Evolutionary conservation across 805 yeast genomes (phyloP), one percentile per base, ranked within the genome.

Genomic region (Kodamaea sagamina): DNA sequence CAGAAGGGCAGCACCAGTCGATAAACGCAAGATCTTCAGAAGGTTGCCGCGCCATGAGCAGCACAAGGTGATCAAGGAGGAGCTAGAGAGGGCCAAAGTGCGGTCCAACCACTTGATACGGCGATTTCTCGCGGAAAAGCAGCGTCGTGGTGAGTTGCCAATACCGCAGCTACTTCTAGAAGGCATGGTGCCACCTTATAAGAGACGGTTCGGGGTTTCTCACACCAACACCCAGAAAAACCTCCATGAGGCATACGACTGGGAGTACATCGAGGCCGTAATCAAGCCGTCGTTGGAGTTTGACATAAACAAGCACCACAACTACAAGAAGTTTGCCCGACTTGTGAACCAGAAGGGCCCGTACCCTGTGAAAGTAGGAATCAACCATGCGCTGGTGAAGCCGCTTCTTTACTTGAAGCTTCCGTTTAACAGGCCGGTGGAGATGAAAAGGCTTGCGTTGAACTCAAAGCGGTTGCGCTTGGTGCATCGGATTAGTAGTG

Each of bases 301-400:
- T 47, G 62, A 60, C 35, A 51, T 69, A 34, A 69, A 70, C 43
- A 48, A 55, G 39, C 27, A 45, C 31, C 62, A 62, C 25, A 50
- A 48, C 35, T 41, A 65, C 25, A 51, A 54, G 3, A 41, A 48
- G n/a, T 43, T 61, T 15, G 45, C 44, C 10, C n/a, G 41, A 1
- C 49, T 49, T 1, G 59, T 68, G 24, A 21, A 21, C 6, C 57
- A 56, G 11, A 62, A 61, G 40, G 76, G 76, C 4, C 75, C 76
- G 2, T 58, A 38, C 24, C 52, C 57, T 35, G 71, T 68, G 4
- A 59, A 58, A 32, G 52, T 68, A 8, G 42, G 54, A 9, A 32
- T 44, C n/a, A 63, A 67, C 5, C 50, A 51, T 38, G 63, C 74
- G 1, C 74, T 72, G 0, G 51, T 62, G 3, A 48, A 58, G 36